Conservation (phyloP, 1,284 basidiomycete genomes). For the Cerioporus squamosus region DNA sequence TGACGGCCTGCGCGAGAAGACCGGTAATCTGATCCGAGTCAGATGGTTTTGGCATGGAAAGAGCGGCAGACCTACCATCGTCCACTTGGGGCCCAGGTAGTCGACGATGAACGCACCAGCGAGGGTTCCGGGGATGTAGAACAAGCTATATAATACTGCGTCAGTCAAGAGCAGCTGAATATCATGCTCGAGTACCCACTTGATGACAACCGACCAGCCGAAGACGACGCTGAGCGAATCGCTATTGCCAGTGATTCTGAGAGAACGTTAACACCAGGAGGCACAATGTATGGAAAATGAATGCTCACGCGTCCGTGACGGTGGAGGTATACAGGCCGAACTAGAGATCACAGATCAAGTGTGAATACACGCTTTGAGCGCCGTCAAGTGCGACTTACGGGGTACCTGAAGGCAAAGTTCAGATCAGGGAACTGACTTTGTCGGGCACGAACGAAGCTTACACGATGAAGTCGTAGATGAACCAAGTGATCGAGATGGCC, state of each 20-base stretch:
- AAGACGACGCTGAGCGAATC: slow-evolving; percentile 62
- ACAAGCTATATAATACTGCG: slow-evolving; percentile 50
- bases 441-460: slow-evolving; percentile 39
- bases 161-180: not conserved
- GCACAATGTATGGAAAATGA: not conserved
- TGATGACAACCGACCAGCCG: slow-evolving; percentile 81
- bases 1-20: slow-evolving; percentile 68
- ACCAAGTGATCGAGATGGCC: slow-evolving; percentile 81
- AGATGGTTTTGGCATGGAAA: not conserved
- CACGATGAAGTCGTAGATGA: slow-evolving; percentile 85
- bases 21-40: slow-evolving; percentile 59
- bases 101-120: slow-evolving; percentile 82
- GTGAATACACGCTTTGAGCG: no score
- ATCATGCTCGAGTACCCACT: slow-evolving; percentile 46
- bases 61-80: slow-evolving; percentile 55
- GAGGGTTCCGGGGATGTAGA: slow-evolving; percentile 81
- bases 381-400: slow-evolving; percentile 43
- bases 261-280: not conserved
- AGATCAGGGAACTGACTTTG: slow-evolving; percentile 4
- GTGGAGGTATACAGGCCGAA: slow-evolving; percentile 86
- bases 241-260: slow-evolving; percentile 61
- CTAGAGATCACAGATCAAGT: slow-evolving; percentile 36
- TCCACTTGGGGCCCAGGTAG: slow-evolving; percentile 73
- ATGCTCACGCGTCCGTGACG: slow-evolving; percentile 65
- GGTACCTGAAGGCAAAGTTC: slow-evolving; percentile 47